Conservation (phyloP, 2,329 filamentous ascomycete species). For the Ilyonectria mors-panacis region DNA sequence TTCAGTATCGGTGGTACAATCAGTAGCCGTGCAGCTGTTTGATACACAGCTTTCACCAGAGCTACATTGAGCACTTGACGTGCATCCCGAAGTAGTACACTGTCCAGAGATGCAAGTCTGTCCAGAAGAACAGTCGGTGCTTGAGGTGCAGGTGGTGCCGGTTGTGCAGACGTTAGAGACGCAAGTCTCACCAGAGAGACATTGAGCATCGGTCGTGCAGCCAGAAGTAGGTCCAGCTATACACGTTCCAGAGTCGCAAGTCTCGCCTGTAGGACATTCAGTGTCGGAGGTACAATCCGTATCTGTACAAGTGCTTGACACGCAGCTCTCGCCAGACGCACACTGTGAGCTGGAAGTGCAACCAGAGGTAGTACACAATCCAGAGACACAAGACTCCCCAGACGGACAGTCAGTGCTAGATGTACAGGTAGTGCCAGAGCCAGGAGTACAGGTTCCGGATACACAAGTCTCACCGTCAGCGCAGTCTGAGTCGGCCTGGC, state of each 20-base stretch:
- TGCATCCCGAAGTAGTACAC: not conserved
- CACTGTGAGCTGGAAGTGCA: not conserved
- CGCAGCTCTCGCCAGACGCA: not conserved
- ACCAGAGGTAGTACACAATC: not conserved
- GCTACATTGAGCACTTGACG: not conserved
- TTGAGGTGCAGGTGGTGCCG: not conserved
- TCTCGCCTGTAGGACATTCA: not conserved
- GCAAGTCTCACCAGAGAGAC: not conserved
- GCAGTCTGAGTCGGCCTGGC: not conserved
- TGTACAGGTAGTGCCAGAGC: not conserved
- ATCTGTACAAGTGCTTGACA: not conserved
- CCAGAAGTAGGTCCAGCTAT: not conserved
- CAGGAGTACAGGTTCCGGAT: slow-evolving; percentile 17
- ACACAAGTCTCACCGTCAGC: not conserved
- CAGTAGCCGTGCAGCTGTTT: not conserved
- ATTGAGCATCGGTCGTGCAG: not conserved
- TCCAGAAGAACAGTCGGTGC: slow-evolving; percentile 5
- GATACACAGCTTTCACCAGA: not conserved
- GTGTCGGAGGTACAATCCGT: not conserved
- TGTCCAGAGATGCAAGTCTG: not conserved
- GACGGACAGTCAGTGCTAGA: not conserved
- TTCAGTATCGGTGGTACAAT: not conserved
- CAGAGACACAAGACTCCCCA: not conserved
- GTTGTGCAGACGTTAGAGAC: not conserved
- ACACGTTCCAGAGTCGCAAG: not conserved